Conservation (phyloP, 495 filamentous ascomycete species). For the Margaritispora aquatica region DNA sequence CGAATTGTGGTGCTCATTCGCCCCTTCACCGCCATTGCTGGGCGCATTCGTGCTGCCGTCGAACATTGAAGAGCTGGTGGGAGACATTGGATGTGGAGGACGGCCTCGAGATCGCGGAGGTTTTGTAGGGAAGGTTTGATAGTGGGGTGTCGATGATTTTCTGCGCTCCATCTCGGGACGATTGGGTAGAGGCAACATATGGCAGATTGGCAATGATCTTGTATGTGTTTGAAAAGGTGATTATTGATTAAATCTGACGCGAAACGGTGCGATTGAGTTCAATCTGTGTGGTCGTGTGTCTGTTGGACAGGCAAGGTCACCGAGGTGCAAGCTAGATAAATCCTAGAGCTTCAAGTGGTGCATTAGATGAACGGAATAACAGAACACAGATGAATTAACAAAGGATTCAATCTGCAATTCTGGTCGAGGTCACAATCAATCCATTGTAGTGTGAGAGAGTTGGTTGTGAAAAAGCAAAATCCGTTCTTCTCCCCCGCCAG, state of each 20-base stretch:
- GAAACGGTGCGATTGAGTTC: background rate
- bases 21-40: slow-evolving; percentile 18
- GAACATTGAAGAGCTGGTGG: slow-evolving; percentile 14
- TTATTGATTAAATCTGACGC: background rate
- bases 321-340: background rate
- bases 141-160: slow-evolving; percentile 70
- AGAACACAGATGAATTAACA: background rate
- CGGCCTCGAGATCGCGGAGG: slow-evolving; percentile 64
- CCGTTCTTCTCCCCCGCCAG: too few relatives aligned
- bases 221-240: background rate
- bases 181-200: background rate
- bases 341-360: background rate
- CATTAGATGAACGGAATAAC: background rate
- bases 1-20: slow-evolving; percentile 37
- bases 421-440: background rate
- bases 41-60: slow-evolving; percentile 12
- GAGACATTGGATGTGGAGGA: slow-evolving; percentile 10
- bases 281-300: background rate
- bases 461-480: background rate
- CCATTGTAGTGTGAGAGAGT: background rate
- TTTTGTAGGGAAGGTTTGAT: slow-evolving; percentile 90
- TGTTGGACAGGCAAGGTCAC: background rate
- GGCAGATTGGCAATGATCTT: background rate
- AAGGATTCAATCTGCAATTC: background rate
- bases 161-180: slow-evolving; percentile 33